These are phyloP conservation scores for Hypomyces rosellus DNA, from an alignment of 2,329 filamentous ascomycete genomes.

Conservation along the genomic window DNA sequence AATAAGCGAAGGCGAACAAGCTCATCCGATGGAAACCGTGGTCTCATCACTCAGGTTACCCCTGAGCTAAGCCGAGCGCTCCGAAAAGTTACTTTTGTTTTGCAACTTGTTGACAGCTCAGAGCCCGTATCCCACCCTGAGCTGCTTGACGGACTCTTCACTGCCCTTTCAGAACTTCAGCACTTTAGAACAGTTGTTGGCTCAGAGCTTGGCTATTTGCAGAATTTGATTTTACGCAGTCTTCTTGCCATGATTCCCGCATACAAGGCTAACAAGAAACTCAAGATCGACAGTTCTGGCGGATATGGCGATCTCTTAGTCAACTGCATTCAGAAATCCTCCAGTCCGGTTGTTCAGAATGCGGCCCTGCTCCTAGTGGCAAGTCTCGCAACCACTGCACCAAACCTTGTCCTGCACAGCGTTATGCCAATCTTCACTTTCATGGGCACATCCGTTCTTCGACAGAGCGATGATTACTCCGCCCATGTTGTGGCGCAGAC, in stretches of 20 bases:
- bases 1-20: conserved; percentile 77
- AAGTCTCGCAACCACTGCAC: conserved; percentile 76
- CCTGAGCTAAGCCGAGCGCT: conserved; percentile 62
- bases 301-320: conserved; percentile 88
- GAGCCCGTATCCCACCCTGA: conserved; percentile 68
- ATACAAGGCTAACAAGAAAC: conserved; percentile 54
- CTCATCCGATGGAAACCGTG: conserved; percentile 58
- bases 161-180: conserved; percentile 78
- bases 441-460: conserved; percentile 85
- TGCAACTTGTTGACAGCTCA: conserved; percentile 82
- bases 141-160: conserved; percentile 74
- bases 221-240: conserved; percentile 76
- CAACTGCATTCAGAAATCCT: conserved; percentile 86
- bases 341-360: conserved; percentile 91
- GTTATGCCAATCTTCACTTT: conserved; percentile 99
- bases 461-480: conserved; percentile 94
- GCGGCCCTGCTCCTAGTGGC: conserved; percentile 83
- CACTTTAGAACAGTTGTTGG: conserved; percentile 74
- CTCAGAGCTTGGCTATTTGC: conserved; percentile 84
- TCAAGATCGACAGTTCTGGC: conserved; percentile 68
- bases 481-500: conserved; percentile 94
- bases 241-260: conserved; percentile 78
- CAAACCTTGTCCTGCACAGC: conserved; percentile 87
- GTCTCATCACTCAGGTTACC: conserved; percentile 54
- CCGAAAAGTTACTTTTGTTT: conserved; percentile 73